Base-by-base conservation (phyloP, 2,329 filamentous ascomycete species). In the Colletotrichum sp. region DNA sequence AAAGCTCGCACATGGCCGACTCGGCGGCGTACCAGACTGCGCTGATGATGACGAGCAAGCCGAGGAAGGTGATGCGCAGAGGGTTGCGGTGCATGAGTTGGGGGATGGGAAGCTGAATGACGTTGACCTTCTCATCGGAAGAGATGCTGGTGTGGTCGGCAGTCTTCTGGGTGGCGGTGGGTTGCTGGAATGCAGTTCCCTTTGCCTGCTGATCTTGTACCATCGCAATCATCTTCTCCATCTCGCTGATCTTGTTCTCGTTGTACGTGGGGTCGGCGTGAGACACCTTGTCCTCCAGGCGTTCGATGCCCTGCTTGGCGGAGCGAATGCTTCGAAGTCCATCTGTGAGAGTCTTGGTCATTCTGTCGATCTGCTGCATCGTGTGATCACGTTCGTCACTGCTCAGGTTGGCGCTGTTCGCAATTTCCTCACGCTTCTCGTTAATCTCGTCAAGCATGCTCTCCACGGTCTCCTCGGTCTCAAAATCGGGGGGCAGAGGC, bases 301-400 rank as follows among this genome's bases (percentile, higher is more conserved):
- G 86, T 79, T 91, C 90, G 67, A 93, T 92, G 13, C 91, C 91
- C 69, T 88, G 86, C 78, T 90, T 91, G 24, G 90, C 89, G 16
- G 86, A 89, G 55, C 87, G 89, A 36, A 93, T 90, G 24, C 88
- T 87, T 34, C 86, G 82, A 7, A 91, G 83, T 5, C 88, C 89
- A 18, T 88, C 88, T 75, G 86, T 85, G n/a, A 93, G 83, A 0
- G 86, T 85, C 77, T 88, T 89, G 79, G 84, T 88, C 87, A 92
- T 91, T 70, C 89, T 86, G 65, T 87, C 86, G 62, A 87, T 85
- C 15, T 85, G 82, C 36, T 87, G 84, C 15, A 89, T 81, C 64
- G 91, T 87, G 65, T 82, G 85, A 74, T 84, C 82, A 15, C 82
- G 81, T 67, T 83, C 80, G 13, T 34, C 59, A 44, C 79, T 79